A percentile compares a stretch with the other conserved stretches of the same genome.
phyloP scores from a whole-genome alignment of 2,329 filamentous ascomycete genomes.

The Fusarium compactum region DNA sequence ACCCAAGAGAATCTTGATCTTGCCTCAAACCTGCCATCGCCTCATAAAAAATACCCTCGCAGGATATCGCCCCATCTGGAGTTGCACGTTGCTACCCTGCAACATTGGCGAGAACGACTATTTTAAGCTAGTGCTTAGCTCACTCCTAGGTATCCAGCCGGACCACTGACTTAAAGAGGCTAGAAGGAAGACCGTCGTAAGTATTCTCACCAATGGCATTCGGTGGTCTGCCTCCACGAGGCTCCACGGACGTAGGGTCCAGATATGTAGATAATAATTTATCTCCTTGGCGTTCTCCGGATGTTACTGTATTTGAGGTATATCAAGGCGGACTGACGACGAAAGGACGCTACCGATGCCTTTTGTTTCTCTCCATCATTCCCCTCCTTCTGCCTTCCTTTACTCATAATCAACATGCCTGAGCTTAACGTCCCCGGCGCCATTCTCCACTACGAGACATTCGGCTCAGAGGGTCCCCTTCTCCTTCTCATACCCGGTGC shows the following conservation, averaged over 20 bases:
- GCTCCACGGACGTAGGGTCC: background rate
- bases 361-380: background rate
- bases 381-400: background rate
- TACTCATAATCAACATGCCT: rapidly evolving
- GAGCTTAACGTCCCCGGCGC: background rate
- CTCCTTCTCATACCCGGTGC: background rate
- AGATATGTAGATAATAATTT: rapidly evolving
- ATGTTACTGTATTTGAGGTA: background rate
- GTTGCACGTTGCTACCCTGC: background rate
- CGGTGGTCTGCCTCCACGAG: background rate
- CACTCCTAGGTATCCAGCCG: background rate
- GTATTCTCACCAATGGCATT: background rate
- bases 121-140: background rate
- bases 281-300: background rate
- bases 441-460: background rate
- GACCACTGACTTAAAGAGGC: background rate
- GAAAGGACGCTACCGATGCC: background rate
- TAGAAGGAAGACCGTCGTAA: rapidly evolving
- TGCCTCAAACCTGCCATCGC: background rate
- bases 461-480: background rate
- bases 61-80: background rate
- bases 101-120: rapidly evolving
- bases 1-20: rapidly evolving
- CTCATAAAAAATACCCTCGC: rapidly evolving
- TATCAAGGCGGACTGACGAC: background rate